Conservation (phyloP, 164 flowering plant species). For the Vitis cinerea region DNA sequence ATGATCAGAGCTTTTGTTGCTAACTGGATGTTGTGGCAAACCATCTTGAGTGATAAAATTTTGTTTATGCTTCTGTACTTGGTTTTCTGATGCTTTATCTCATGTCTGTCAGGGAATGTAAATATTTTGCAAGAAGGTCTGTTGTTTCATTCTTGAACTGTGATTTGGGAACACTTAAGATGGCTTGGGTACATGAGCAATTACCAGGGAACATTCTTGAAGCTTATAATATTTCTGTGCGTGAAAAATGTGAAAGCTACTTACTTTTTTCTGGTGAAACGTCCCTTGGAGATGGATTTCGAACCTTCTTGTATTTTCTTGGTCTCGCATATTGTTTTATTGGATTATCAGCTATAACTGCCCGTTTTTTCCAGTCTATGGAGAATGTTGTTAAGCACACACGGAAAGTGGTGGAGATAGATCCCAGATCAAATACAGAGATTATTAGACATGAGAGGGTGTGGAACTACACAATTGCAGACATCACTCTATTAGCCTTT, state of each 20-base stretch:
- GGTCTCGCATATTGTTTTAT: conserved; percentile 85
- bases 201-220: conserved; percentile 13
- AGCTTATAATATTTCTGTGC: conserved; percentile 19
- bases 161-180: conserved; percentile 11
- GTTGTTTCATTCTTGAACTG: not conserved
- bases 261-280: conserved; percentile 58
- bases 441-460: conserved; percentile 56
- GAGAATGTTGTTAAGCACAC: conserved; percentile 88
- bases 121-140: not conserved
- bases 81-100: not conserved
- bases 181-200: conserved; percentile 25
- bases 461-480: conserved; percentile 92
- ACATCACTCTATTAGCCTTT: conserved; percentile 77
- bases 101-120: not conserved
- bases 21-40: no score
- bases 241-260: conserved; percentile 60
- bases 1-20: no score
- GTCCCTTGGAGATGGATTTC: conserved; percentile 48
- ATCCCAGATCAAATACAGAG: conserved; percentile 56
- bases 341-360: conserved; percentile 84
- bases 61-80: no score
- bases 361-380: conserved; percentile 86
- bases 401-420: conserved; percentile 62
- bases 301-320: conserved; percentile 58
- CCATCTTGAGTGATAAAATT: no score